Base-by-base conservation (phyloP, 176 grass and related monocot genomes). In the Oropetium thomaeum region DNA sequence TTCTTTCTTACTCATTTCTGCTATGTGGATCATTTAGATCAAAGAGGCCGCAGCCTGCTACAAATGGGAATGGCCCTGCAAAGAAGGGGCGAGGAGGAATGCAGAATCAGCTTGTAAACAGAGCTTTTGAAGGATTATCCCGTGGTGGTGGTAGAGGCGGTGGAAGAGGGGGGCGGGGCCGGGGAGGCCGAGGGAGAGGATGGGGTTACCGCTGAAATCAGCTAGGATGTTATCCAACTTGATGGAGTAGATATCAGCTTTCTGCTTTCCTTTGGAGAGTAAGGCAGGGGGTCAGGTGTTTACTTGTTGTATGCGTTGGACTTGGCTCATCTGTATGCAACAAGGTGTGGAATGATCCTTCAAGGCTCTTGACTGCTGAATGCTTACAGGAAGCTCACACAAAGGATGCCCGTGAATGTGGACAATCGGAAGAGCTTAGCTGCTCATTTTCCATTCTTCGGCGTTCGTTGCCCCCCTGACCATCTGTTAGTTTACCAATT, bases 121-220 rank as follows among this genome's bases (percentile, higher is more conserved):
- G 87, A 86, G 96, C 96, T 77, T 92, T 99, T 79, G 91, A 96
- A 86, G 92, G 87, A 70, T 81, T 99, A 23, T 82, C 89, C 30
- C 79, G 73, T 79, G 89, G 86, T 65, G 91, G 95, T 66, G 91
- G 91, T 72, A 83, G 91, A 83, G 69, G 81, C 74, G 85, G 48
- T 79, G 87, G 85, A 77, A 88, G 89, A 80, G 90, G 88, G n/a
- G 90, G 88, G n/a, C 68, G 88, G 60, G 89, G 89, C 69, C 66
- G 89, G 67, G 91, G 83, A 77, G 77, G 87, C 13, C 70, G 86
- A 59, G 96, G 96, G 71, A 88, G 89, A 83, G 96, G 88, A 52
- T 88, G 96, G 77, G 82, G 92, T 78, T 96, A 88, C 80, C 82
- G 82, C 53, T 93, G 76, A 91, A 47, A 75, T 82, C 30, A 69